Evolutionary conservation across 2,329 filamentous ascomycete species (phyloP).

Genomic region (Chrysosporium keratinophilum): DNA sequence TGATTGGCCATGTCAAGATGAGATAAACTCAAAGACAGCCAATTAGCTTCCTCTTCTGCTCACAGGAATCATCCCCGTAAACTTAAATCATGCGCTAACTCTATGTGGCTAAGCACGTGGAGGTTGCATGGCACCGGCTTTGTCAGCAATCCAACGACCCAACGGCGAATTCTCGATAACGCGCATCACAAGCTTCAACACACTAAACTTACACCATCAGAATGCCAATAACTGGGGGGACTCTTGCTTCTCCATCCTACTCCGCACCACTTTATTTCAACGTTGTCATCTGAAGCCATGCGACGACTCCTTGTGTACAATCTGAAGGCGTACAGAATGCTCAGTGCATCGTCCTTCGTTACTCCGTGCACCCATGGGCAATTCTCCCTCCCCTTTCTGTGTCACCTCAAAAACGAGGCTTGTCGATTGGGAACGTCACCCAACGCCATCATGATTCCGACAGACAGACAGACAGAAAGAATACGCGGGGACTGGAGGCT

Average conservation of each 20-base stretch:
- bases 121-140: not conserved
- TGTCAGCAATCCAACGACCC: not conserved
- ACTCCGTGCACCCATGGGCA: not conserved
- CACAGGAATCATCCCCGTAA: not conserved
- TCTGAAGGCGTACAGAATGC: too few relatives aligned
- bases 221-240: not conserved
- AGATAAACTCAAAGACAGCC: too few relatives aligned
- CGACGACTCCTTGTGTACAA: too few relatives aligned
- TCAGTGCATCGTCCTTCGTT: too few relatives aligned
- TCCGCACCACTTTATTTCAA: not conserved
- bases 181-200: not conserved
- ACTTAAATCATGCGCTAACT: not conserved
- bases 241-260: not conserved
- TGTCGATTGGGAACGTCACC: not conserved
- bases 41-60: not conserved
- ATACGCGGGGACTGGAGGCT: too few relatives aligned
- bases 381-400: not conserved
- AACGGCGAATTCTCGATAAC: not conserved
- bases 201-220: slow-evolving; percentile 1
- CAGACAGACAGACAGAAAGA: too few relatives aligned
- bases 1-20: not conserved
- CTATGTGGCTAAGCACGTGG: slow-evolving; percentile 1
- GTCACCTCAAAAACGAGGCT: not conserved
- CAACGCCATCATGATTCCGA: too few relatives aligned
- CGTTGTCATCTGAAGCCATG: not conserved